Base-by-base conservation (phyloP, 805 yeast genomes). In the Henningerozyma blattae region DNA sequence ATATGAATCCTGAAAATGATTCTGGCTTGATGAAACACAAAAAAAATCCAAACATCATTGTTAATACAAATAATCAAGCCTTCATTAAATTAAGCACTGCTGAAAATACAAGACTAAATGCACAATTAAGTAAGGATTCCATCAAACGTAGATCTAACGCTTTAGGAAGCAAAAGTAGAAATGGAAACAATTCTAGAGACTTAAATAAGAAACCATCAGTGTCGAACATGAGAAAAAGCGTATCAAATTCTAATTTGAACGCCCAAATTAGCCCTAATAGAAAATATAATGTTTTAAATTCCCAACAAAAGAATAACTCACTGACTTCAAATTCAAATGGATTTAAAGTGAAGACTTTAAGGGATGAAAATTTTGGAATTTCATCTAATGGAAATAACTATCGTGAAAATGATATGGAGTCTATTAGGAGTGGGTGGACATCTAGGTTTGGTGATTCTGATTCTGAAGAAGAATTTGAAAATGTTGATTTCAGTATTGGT, bases 91-190 rank as follows among this genome's bases (percentile, higher is more conserved):
- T 77, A 34, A 68, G 87, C 1, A 81, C 91, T 0, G 87, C 87
- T 1, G 86, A 80, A 48, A 81, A 81, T 52, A 81, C 91, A 0
- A 65, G 86, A 38, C 50, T 78, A 36, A 81, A 81, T 55, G 79
- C 89, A 1, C 68, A 69, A 39, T 51, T 73, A 48, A 65, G 75
- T 5, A 48, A 59, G n/a, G 58, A 58, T 5, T 14, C 34, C 30
- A 22, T n/a, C 22, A 25, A 12, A 6, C 22, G 22, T 20, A 9
- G 14, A 12, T 24, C 27, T 12, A n/a, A 24, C 5, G 27, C 15
- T 24, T 5, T 12, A 8, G 12, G 15, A 10, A 24, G 14, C n/a
- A 20, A 20, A 9, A 20, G 24, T 20, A 9, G 12, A 9, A 20
- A 20, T 20, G 24, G 24, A 8, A 20, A 20, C 12, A 9, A 9